Evolutionary conservation across 257 asterid genomes (phyloP).

Genomic region (Lithospermum erythrorhizon): DNA sequence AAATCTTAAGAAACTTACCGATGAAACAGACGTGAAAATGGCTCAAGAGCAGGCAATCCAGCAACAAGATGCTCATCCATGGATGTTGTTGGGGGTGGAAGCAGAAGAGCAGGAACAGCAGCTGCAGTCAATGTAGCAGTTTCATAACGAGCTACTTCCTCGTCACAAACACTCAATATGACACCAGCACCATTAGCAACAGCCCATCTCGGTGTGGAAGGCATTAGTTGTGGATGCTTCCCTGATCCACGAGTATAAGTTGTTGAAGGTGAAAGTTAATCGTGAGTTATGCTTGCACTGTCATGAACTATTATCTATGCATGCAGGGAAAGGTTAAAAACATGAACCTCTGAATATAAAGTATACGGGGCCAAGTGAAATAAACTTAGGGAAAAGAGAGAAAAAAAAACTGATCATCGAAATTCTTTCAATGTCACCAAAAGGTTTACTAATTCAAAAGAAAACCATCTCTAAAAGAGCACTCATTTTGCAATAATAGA

Average conservation of each 20-base stretch:
- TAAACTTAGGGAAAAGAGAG: too few relatives aligned
- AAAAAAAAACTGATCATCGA: too few relatives aligned
- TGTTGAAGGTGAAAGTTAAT: constrained; percentile 19
- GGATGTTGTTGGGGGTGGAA: constrained; percentile 92
- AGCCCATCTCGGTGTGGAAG: constrained; percentile 99
- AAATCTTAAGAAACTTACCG: constrained; percentile 33
- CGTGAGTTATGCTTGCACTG: not conserved
- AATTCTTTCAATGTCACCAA: too few relatives aligned
- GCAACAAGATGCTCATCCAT: constrained; percentile 99
- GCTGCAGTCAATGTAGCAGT: constrained; percentile 93
- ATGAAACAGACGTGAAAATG: constrained; percentile 95
- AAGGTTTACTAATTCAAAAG: too few relatives aligned
- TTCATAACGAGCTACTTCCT: constrained; percentile 96
- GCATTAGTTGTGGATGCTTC: constrained; percentile 96
- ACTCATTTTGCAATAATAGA: too few relatives aligned
- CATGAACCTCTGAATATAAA: too few relatives aligned
- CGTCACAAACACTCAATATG: constrained; percentile 95
- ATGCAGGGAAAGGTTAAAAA: not conserved
- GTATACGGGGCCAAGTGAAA: too few relatives aligned
- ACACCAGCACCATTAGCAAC: constrained; percentile 99
- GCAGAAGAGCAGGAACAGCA: constrained; percentile 96
- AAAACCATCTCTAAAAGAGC: too few relatives aligned
- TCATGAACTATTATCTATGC: not conserved
- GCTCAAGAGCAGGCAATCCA: constrained; percentile 98
- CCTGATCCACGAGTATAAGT: constrained; percentile 97